Conservation (phyloP, 2,329 filamentous ascomycete genomes). For the Intubia oerlemansii region DNA sequence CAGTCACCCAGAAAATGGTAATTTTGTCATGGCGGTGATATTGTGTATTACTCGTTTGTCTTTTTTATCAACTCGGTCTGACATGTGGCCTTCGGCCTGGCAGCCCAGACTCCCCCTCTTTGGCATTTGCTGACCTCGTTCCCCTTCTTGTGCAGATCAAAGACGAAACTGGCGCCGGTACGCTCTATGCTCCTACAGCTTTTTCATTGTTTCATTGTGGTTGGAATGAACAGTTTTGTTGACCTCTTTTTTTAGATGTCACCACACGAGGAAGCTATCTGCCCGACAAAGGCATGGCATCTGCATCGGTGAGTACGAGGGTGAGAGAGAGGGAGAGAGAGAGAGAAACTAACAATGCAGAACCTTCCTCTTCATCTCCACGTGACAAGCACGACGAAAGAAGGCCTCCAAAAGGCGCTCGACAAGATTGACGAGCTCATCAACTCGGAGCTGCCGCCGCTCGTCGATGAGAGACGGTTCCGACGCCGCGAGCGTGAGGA, state of each 20-base stretch:
- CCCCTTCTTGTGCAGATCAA: constrained; percentile 71
- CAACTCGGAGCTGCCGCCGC: constrained; percentile 83
- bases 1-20: constrained; percentile 98
- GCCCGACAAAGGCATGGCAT: constrained; percentile 94
- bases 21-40: constrained; percentile 38
- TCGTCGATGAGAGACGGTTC: constrained; percentile 88
- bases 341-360: constrained; percentile 22
- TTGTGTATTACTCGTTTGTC: no score
- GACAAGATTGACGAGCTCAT: constrained; percentile 84
- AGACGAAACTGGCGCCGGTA: constrained; percentile 99
- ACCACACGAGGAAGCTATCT: constrained; percentile 93
- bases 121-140: constrained; percentile 81
- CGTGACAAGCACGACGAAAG: constrained; percentile 78
- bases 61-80: constrained; percentile 5
- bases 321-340: background rate
- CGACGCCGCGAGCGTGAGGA: constrained; percentile 48
- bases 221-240: constrained; percentile 2
- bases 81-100: constrained; percentile 23
- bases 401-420: constrained; percentile 77
- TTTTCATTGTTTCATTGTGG: no score
- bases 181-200: no score
- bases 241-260: constrained; percentile 55
- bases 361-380: constrained; percentile 89
- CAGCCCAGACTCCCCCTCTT: constrained; percentile 42
- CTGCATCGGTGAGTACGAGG: constrained; percentile 43